Base-by-base conservation (phyloP, 108 stramenopile species). In the Parmales sp. region DNA sequence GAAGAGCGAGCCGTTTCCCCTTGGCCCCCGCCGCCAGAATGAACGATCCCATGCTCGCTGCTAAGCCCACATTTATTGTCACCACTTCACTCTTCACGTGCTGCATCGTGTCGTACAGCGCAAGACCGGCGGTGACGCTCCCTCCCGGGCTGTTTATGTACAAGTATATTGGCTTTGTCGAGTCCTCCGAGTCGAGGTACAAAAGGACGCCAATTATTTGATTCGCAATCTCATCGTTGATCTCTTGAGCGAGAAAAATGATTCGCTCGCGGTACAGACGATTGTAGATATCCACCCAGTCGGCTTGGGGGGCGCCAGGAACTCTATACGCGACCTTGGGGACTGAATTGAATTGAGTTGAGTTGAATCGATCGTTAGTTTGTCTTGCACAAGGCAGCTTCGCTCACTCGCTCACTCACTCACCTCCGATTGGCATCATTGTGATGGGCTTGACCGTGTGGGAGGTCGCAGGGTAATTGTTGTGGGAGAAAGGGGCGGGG, bases 391-490 rank as follows among this genome's bases (percentile, higher is more conserved):
- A 43, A 43, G 41, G 41, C 11, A 13, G 41, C 11, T 43, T 43
- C 41, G 41, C 41, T 8, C 41, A 8, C 76, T 78, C n/a, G n/a
- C n/a, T n/a, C n/a, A n/a, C n/a, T n/a, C n/a, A n/a, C n/a, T n/a
- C n/a, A n/a, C n/a, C n/a, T 39, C 97, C 95, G 71, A 98, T 95
- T 46, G 97, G 97, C 97, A 98, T 95, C 97, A 98, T 98, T 67
- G 84, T 90, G 50, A 94, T 84, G 28, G 54, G 54, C 13, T 34
- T 60, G 28, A n/a, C n/a, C n/a, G n/a, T n/a, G n/a, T n/a, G n/a
- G n/a, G n/a, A n/a, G n/a, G n/a, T n/a, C n/a, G n/a, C n/a, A n/a
- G n/a, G n/a, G n/a, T n/a, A n/a, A n/a, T n/a, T n/a, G n/a, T n/a
- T n/a, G n/a, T n/a, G n/a, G n/a, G n/a, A n/a, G n/a, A n/a, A n/a